These are phyloP conservation scores for Dacryopinax primogenitus DNA, from an alignment of 768 basidiomycete species.

Conservation along the genomic window DNA sequence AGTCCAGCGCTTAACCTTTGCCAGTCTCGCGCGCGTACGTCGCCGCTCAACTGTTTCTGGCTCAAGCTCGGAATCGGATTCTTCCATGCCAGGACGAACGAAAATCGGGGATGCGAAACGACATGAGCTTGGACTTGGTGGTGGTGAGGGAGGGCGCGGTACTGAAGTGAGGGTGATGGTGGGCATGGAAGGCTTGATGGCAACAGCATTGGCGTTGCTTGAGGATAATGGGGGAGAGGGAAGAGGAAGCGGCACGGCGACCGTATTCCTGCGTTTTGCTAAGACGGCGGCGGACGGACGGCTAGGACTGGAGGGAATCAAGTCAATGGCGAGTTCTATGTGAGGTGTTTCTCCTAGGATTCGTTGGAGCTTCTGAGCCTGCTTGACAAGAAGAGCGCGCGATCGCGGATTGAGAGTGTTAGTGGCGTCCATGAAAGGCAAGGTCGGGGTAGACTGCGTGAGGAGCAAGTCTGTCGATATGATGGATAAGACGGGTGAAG, in stretches of 20 bases:
- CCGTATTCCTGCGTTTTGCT: background rate
- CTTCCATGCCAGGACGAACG: background rate
- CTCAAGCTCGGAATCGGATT: background rate
- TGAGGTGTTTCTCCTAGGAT: conserved; percentile 1
- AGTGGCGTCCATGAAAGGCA: background rate
- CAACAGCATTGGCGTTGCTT: background rate
- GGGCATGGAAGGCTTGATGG: background rate
- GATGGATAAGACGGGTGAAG: background rate
- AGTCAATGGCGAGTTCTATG: conserved; percentile 4
- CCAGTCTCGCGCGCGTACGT: background rate
- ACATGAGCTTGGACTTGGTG: background rate
- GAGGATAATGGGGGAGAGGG: background rate
- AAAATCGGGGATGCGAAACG: background rate
- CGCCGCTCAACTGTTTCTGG: background rate
- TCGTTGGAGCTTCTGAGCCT: conserved; percentile 5
- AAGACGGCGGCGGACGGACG: conserved; percentile 1
- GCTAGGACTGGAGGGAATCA: background rate
- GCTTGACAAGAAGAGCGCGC: background rate
- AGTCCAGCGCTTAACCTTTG: background rate
- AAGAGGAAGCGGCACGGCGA: background rate
- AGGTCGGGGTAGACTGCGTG: background rate
- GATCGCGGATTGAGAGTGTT: background rate
- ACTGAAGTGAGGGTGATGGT: conserved; percentile 2
- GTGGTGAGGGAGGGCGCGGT: background rate
- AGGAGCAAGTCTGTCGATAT: background rate